phyloP scores from a whole-genome alignment of 352 stramenopile genomes.

The Elongisporangium anandrum region DNA sequence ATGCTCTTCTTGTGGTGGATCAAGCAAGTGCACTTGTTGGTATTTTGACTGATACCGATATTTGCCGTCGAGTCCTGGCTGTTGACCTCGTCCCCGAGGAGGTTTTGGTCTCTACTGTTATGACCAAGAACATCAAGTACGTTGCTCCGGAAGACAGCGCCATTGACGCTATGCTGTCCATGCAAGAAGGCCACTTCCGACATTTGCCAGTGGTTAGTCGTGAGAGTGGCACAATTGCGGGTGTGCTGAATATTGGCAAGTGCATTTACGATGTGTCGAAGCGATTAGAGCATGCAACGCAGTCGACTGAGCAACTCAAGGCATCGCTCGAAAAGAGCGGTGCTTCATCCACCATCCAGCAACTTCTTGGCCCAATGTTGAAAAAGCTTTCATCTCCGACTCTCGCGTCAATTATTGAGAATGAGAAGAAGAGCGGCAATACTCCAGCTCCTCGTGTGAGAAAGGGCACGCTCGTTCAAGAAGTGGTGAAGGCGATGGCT shows the following conservation, averaged over 20 bases:
- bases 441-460: constrained; percentile 63
- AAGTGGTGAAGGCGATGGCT: constrained; percentile 76
- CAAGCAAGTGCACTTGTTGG: constrained; percentile 82
- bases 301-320: constrained; percentile 83
- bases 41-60: constrained; percentile 97
- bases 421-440: constrained; percentile 35
- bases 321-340: constrained; percentile 73
- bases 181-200: constrained; percentile 97
- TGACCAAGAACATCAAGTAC: constrained; percentile 96
- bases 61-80: constrained; percentile 91
- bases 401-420: constrained; percentile 84
- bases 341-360: constrained; percentile 67
- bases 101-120: constrained; percentile 83
- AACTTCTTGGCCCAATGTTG: constrained; percentile 76
- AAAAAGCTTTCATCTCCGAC: constrained; percentile 80
- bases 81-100: constrained; percentile 71
- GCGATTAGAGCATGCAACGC: constrained; percentile 90
- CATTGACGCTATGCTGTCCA: constrained; percentile 96
- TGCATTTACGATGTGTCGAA: constrained; percentile 98
- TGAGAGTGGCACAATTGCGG: constrained; percentile 83
- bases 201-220: constrained; percentile 93
- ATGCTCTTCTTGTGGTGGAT: constrained; percentile 92
- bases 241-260: constrained; percentile 97
- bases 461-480: constrained; percentile 82
- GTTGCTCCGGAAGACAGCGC: constrained; percentile 92